Evolutionary conservation across 257 asterid genomes (phyloP).

Genomic region (Nicotiana otophora): DNA sequence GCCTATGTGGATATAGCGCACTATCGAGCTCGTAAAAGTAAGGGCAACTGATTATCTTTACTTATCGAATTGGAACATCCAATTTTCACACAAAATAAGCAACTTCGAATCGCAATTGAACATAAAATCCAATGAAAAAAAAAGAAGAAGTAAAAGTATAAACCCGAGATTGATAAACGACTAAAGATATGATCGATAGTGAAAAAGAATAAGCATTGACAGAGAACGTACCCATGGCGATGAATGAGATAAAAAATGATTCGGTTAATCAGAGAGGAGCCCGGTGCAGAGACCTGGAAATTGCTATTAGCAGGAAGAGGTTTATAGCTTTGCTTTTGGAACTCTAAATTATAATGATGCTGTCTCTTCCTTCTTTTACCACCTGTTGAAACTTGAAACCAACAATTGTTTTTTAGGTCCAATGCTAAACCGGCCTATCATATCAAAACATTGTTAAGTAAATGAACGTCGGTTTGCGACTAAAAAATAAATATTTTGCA

Average conservation of each 20-base stretch:
- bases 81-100: neutral
- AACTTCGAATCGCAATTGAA: neutral
- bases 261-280: neutral
- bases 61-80: neutral
- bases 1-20: neutral
- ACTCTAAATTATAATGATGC: neutral
- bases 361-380: neutral
- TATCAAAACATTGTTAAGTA: neutral
- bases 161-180: slow-evolving; percentile 1
- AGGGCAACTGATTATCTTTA: neutral
- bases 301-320: neutral
- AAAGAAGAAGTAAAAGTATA: neutral
- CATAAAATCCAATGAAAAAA: neutral
- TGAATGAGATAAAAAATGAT: neutral
- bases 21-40: neutral
- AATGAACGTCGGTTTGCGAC: no score
- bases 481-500: no score
- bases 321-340: neutral
- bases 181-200: neutral
- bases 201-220: neutral
- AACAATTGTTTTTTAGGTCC: neutral
- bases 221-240: slow-evolving; percentile 15
- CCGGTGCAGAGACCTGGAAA: neutral
- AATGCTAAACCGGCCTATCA: neutral
- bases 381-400: neutral